Base-by-base conservation (phyloP, 2,329 filamentous ascomycete species). In the Neonectria coccinea region DNA sequence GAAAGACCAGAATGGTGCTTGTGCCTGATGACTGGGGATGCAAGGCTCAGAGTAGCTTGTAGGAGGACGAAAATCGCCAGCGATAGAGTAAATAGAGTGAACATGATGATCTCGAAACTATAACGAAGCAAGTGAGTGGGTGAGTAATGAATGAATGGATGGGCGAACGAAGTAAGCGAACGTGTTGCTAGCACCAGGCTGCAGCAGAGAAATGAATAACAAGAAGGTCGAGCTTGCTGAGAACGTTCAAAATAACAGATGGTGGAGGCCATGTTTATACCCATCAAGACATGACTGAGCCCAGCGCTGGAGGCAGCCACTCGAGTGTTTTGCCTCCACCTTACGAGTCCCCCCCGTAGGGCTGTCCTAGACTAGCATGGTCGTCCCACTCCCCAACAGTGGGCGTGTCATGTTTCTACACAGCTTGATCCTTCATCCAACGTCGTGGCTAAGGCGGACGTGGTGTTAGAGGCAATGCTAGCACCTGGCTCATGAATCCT, bases 21-120 rank as follows among this genome's bases (percentile, higher is more conserved):
- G 8, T 18, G 41, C 36, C 31, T 56, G 3, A 42, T 33, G 18
- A 70, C 55, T 7, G 76, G 72, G 6, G 64, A 61, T 14, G 74
- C 70, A 45, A 73, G 52, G 18, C 68, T 67, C 7, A 72, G 39
- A 41, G 69, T 48, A 16, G 69, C 68, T 27, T 74, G 73, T 53
- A 78, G 60, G 31, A 71, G 62, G 56, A 73, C 72, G 42, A 77
- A 47, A 31, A 75, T 18, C 29, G 72, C 74, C 64, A 77, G 51
- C 4, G 68, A 72, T 55, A 70, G 70, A 58, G 64, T 54, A 41
- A 78, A 51, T 18, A 75, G 58, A 56, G 66, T 62, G 45, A 70
- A 47, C 76, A 78, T 78, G n/a, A 9, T 72, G 59, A 48, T 12
- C 20, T 36, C 18, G 20, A 22, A 31, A 14, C 10, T 33, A 41